These are phyloP conservation scores for Pythium aristosporum DNA, from an alignment of 352 stramenopile species.

Conservation along the genomic window DNA sequence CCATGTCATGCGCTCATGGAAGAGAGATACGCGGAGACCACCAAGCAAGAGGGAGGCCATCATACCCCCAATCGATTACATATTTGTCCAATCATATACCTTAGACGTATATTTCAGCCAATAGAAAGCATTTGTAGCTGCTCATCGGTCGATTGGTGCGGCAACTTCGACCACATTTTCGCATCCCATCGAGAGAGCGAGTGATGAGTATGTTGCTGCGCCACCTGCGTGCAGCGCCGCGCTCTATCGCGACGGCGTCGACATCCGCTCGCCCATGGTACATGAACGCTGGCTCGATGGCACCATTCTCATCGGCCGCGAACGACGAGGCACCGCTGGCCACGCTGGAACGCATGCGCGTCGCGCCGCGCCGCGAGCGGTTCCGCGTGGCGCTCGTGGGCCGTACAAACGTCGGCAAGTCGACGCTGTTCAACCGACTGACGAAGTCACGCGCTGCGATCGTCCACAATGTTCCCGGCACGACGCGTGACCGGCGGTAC, in stretches of 20 bases:
- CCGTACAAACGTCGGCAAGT: constrained; percentile 84
- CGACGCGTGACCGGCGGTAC: constrained; percentile 77
- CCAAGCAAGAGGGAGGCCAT: background rate
- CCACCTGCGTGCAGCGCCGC: constrained; percentile 32
- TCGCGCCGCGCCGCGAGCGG: constrained; percentile 39
- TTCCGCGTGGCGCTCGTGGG: constrained; percentile 81
- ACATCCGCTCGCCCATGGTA: constrained; percentile 13
- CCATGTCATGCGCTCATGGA: too few species aligned
- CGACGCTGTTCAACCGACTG: constrained; percentile 82
- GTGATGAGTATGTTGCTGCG: constrained; percentile 38
- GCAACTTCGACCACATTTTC: constrained; percentile 21
- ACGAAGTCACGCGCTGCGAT: constrained; percentile 76
- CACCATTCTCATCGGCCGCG: constrained; percentile 7
- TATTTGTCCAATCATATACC: constrained; percentile 7
- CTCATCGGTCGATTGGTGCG: constrained; percentile 19
- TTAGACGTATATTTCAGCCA: constrained; percentile 20
- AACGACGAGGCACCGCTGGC: constrained; percentile 20
- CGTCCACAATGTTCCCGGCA: constrained; percentile 83
- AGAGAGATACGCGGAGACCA: background rate
- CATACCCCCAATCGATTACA: background rate
- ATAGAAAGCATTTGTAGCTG: constrained; percentile 17
- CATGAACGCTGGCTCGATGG: background rate
- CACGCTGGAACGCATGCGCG: constrained; percentile 38
- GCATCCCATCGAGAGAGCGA: too few species aligned
- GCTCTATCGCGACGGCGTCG: constrained; percentile 8